A percentile compares a stretch with the other conserved stretches of the same genome.
phyloP scores from a whole-genome alignment of 352 stramenopile species.

The Blastocystis sp. region DNA sequence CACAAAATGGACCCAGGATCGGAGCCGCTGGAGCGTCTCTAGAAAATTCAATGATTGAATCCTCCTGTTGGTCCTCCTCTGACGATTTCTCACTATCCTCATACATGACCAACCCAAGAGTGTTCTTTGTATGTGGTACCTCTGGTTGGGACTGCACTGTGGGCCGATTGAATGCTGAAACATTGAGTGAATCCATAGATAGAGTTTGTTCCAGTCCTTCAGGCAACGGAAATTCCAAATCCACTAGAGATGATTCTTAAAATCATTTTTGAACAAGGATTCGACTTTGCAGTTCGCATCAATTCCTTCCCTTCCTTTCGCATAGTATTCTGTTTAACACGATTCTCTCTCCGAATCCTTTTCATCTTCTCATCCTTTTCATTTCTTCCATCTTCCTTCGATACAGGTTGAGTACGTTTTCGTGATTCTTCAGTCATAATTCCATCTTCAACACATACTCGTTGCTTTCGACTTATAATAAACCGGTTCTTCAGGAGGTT shows the following conservation, averaged over 20 bases:
- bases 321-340: background rate
- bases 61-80: background rate
- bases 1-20: constrained; percentile 39
- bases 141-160: background rate
- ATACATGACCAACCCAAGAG: background rate
- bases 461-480: background rate
- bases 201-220: background rate
- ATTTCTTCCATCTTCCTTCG: background rate
- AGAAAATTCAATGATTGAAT: constrained; percentile 17
- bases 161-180: background rate
- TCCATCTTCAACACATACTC: background rate
- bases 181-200: background rate
- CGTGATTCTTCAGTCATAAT: background rate
- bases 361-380: background rate
- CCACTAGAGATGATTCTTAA: background rate
- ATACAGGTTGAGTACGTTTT: background rate
- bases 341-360: background rate
- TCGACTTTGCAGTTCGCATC: background rate
- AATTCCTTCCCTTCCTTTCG: background rate
- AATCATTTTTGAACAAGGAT: constrained; percentile 2
- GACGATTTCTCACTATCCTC: background rate
- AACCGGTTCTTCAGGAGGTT: background rate
- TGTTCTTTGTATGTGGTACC: background rate
- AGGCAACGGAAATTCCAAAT: constrained; percentile 33
- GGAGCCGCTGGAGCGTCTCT: constrained; percentile 34